phyloP scores from a whole-genome alignment of 2,329 filamentous ascomycete genomes.

The Ophiostoma perfectum region DNA sequence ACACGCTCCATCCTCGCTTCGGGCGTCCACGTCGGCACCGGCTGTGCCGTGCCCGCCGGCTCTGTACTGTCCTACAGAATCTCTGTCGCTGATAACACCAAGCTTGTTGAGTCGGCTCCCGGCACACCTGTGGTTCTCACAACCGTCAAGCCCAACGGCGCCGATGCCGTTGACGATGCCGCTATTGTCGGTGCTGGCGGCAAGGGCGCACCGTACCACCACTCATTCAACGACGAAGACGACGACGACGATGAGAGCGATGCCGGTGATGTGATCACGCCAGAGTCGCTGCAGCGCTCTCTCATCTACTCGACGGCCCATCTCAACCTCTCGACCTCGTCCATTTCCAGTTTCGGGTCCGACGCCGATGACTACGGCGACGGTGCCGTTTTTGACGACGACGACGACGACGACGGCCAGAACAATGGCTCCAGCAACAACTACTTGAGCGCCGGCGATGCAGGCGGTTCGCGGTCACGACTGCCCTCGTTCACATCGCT shows the following conservation, averaged over 20 bases:
- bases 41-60: constrained; percentile 63
- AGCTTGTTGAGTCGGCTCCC: background rate
- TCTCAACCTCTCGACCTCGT: constrained; percentile 50
- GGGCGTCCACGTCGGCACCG: constrained; percentile 63
- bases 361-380: constrained; percentile 50
- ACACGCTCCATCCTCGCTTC: constrained; percentile 71
- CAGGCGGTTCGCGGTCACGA: constrained; percentile 50
- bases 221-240: constrained; percentile 35
- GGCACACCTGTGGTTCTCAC: constrained; percentile 38
- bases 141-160: constrained; percentile 37
- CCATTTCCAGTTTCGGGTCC: constrained; percentile 54
- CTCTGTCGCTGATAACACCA: constrained; percentile 57
- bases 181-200: constrained; percentile 45
- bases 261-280: constrained; percentile 35
- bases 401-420: constrained; percentile 34
- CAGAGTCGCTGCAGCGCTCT: constrained; percentile 48
- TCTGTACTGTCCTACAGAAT: constrained; percentile 77
- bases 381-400: constrained; percentile 41
- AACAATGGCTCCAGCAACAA: constrained; percentile 25
- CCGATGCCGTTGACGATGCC: constrained; percentile 39
- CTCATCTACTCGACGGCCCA: constrained; percentile 51
- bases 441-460: constrained; percentile 24
- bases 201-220: constrained; percentile 45
- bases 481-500: constrained; percentile 71
- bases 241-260: constrained; percentile 41